Evolutionary conservation across 2,329 filamentous ascomycete species (phyloP).

Genomic region (Orbilia quercus): DNA sequence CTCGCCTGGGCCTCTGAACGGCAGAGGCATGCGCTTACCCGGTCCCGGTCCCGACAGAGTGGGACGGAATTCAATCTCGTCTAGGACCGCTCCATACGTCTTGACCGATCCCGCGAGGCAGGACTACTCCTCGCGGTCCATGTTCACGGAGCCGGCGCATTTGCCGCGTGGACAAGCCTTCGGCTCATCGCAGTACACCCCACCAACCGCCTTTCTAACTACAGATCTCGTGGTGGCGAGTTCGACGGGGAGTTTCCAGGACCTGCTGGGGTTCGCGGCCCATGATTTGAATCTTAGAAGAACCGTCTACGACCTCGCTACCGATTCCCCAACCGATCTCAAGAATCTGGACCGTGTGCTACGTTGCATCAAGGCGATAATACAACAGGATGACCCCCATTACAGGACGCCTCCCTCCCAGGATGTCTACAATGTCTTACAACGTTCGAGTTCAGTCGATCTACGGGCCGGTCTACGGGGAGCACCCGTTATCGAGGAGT

Average conservation of each 20-base stretch:
- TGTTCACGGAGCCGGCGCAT: conserved; percentile 65
- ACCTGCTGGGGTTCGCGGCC: conserved; percentile 49
- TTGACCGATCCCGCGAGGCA: conserved; percentile 53
- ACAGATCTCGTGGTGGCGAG: conserved; percentile 63
- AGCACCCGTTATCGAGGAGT: conserved; percentile 52
- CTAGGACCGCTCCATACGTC: conserved; percentile 54
- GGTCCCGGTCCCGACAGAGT: conserved; percentile 53
- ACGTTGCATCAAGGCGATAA: conserved; percentile 55
- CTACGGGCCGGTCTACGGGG: conserved; percentile 49
- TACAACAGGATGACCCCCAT: conserved; percentile 53
- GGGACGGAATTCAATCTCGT: conserved; percentile 55
- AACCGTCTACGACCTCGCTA: conserved; percentile 54
- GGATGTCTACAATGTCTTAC: conserved; percentile 55
- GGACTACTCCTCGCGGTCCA: conserved; percentile 46
- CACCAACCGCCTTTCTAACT: conserved; percentile 59
- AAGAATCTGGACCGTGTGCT: conserved; percentile 55
- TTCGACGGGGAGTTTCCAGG: conserved; percentile 62
- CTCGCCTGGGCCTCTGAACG: conserved; percentile 50
- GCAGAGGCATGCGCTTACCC: conserved; percentile 54
- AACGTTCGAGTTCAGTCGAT: conserved; percentile 51
- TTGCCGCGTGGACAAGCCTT: conserved; percentile 62
- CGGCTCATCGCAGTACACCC: conserved; percentile 35
- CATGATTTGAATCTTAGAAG: conserved; percentile 52
- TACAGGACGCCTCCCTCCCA: conserved; percentile 50
- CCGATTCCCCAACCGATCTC: conserved; percentile 53